These are phyloP conservation scores for Macrophomina phaseolina DNA, from an alignment of 2,329 filamentous ascomycete genomes.

Conservation along the genomic window DNA sequence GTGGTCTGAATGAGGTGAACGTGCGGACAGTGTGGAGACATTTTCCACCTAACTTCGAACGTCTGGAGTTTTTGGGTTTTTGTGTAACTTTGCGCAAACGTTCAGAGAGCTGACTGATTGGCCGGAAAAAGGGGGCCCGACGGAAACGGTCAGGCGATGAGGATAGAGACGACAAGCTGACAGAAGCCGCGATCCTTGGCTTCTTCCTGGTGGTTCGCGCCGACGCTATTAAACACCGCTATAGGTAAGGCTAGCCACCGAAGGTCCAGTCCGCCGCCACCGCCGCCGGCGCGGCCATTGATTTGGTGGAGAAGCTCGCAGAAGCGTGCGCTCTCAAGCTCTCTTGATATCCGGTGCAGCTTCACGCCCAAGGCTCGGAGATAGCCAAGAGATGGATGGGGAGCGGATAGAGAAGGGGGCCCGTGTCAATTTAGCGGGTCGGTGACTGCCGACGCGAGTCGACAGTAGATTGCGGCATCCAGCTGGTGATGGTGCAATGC, in stretches of 20 bases:
- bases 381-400: constrained; percentile 6
- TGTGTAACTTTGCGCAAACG: constrained; percentile 25
- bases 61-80: constrained; percentile 26
- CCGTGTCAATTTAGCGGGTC: constrained; percentile 4
- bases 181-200: constrained; percentile 15
- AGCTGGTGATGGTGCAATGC: background rate
- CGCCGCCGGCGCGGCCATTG: background rate
- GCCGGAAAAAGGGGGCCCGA: constrained; percentile 2
- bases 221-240: background rate
- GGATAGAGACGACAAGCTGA: background rate
- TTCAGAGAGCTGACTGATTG: background rate
- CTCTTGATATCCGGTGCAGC: background rate
- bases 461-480: constrained; percentile 10
- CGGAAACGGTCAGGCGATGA: constrained; percentile 12
- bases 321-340: background rate
- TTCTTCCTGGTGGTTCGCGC: background rate
- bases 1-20: background rate
- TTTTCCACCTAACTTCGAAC: constrained; percentile 12
- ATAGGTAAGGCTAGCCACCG: background rate
- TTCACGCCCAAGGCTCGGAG: background rate
- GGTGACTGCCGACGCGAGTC: background rate
- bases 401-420: background rate
- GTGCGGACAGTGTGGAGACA: constrained; percentile 4
- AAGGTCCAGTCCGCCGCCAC: background rate
- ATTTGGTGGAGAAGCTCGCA: background rate